Evolutionary conservation across 352 stramenopile species (phyloP).

Genomic region (Globisporangium barbulae): DNA sequence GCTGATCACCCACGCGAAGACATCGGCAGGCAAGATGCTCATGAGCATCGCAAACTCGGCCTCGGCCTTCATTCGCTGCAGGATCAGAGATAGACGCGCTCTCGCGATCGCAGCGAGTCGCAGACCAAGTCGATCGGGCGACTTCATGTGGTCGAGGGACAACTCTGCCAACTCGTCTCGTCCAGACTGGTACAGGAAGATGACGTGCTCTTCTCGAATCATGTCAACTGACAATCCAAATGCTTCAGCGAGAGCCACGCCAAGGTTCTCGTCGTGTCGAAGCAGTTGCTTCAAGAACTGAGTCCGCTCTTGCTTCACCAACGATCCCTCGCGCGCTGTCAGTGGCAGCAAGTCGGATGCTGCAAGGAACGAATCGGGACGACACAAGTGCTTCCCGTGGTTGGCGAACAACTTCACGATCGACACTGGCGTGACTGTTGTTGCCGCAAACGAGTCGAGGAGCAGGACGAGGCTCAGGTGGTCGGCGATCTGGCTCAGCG

Average conservation of each 20-base stretch:
- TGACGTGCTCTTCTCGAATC: constrained; percentile 74
- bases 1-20: constrained; percentile 71
- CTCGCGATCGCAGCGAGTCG: constrained; percentile 66
- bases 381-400: constrained; percentile 49
- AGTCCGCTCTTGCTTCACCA: constrained; percentile 44
- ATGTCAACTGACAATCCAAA: constrained; percentile 69
- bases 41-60: constrained; percentile 76
- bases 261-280: constrained; percentile 56
- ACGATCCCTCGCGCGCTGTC: constrained; percentile 22
- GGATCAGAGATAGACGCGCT: constrained; percentile 64
- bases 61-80: constrained; percentile 75
- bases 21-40: constrained; percentile 75
- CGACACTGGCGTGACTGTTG: constrained; percentile 61
- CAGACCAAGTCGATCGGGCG: constrained; percentile 52
- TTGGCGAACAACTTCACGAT: constrained; percentile 61
- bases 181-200: constrained; percentile 79
- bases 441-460: constrained; percentile 77
- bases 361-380: constrained; percentile 51
- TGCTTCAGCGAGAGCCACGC: constrained; percentile 65
- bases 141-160: constrained; percentile 71
- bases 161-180: constrained; percentile 66
- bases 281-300: constrained; percentile 73
- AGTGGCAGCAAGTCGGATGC: neutral
- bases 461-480: constrained; percentile 77
- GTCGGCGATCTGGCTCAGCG: constrained; percentile 37